phyloP scores from a whole-genome alignment of 2,329 filamentous ascomycete species.

The Apiospora sp. region DNA sequence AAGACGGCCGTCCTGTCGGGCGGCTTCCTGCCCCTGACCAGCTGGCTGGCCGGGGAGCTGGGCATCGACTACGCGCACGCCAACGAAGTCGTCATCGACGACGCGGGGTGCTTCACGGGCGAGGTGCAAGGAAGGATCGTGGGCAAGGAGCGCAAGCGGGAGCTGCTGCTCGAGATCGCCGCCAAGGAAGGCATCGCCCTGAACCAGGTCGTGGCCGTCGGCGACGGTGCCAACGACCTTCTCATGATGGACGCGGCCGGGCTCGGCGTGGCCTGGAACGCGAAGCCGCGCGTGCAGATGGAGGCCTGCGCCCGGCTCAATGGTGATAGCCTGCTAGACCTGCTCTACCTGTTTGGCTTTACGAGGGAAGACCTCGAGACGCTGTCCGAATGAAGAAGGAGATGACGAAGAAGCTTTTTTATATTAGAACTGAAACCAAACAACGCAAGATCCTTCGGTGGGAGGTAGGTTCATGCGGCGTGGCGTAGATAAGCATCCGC shows the following conservation, averaged over 20 bases:
- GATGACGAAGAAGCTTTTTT: background rate
- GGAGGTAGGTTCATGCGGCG: conserved; percentile 4
- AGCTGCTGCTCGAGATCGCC: conserved; percentile 76
- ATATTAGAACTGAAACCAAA: background rate
- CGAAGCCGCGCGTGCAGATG: conserved; percentile 83
- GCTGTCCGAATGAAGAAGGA: conserved; percentile 46
- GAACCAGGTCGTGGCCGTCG: conserved; percentile 75
- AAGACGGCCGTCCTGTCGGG: conserved; percentile 92
- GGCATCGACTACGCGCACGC: conserved; percentile 89
- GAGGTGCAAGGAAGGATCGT: conserved; percentile 77
- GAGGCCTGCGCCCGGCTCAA: conserved; percentile 78
- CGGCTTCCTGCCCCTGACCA: conserved; percentile 88
- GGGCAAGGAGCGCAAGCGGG: conserved; percentile 76
- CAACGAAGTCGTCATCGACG: conserved; percentile 78
- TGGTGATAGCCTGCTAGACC: conserved; percentile 71
- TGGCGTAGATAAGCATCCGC: conserved; percentile 8
- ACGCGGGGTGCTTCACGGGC: conserved; percentile 69
- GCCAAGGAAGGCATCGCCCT: conserved; percentile 69
- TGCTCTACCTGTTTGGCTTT: conserved; percentile 79
- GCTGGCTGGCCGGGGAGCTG: conserved; percentile 82
- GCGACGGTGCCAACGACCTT: conserved; percentile 84
- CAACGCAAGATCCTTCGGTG: background rate
- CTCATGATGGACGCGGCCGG: conserved; percentile 81
- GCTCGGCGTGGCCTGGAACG: conserved; percentile 83
- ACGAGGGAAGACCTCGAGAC: conserved; percentile 68